phyloP scores from a whole-genome alignment of 1,284 basidiomycete species.

The Butyriboletus appendiculatus region DNA sequence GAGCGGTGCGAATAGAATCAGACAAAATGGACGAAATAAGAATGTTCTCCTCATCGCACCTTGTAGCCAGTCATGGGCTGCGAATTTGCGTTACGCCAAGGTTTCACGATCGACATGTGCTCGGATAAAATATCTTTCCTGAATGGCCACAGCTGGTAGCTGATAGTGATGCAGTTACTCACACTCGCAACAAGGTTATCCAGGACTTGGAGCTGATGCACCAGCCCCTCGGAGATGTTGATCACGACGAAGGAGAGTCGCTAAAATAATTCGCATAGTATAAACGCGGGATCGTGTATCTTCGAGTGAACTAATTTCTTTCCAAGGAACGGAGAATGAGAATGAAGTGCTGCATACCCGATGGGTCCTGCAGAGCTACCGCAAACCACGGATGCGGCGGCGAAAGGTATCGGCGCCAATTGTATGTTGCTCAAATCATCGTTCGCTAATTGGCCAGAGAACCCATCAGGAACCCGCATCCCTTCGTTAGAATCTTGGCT shows the following conservation, averaged over 20 bases:
- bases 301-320: background rate
- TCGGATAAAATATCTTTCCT: background rate
- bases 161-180: background rate
- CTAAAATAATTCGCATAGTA: background rate
- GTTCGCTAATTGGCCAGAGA: constrained; percentile 6
- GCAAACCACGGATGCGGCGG: no score
- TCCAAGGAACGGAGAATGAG: background rate
- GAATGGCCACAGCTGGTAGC: background rate
- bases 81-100: background rate
- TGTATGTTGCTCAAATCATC: constrained; percentile 7
- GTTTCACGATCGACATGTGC: background rate
- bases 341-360: background rate
- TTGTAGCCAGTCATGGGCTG: constrained; percentile 3
- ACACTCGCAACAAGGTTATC: background rate
- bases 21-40: background rate
- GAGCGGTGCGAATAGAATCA: background rate
- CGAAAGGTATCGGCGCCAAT: background rate
- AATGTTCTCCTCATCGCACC: background rate
- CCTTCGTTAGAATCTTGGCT: background rate
- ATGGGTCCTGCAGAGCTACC: no score
- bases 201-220: no score
- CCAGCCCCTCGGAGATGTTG: background rate
- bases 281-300: no score
- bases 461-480: background rate
- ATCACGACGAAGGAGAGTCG: background rate